Base-by-base conservation (phyloP, 2,329 filamentous ascomycete species). In the Mycogone perniciosa region DNA sequence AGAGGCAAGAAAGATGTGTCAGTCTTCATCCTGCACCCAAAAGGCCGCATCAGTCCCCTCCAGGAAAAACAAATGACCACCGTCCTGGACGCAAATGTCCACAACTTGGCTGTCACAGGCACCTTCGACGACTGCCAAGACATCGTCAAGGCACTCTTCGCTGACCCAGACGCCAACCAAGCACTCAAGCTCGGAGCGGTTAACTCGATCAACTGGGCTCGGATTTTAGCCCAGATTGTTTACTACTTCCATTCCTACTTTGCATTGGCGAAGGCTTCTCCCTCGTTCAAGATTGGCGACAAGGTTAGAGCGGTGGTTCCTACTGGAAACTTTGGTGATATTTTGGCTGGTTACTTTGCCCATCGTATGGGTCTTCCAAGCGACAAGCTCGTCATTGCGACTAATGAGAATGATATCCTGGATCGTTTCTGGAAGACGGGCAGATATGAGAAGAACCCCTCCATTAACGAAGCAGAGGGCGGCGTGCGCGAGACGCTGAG, bases 61-160 rank as follows among this genome's bases (percentile, higher is more conserved):
- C 93, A 97, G 69, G 89, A 97, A 70, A 86, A 88, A 4, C 93
- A 97, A 73, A 97, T 99, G 93, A 96, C 91, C 1, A 96, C 92
- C 0, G 88, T 93, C 31, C 74, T 89, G 39, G 93, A 97, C 67
- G 73, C 80, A 53, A 97, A 97, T 65, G 92, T 97, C 33, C 89
- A 97, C 76, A 96, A 95, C 69, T 74, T 97, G 45, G 84, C 89
- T 48, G 87, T 97, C 9, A 83, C 86, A 45, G 93, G 92, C 52
- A 95, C 89, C 0, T 97, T 97, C 65, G 93, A 99, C 64, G 91
- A 97, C 67, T 97, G 92, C 71, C 93, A 96, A 80, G 90, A 96
- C 69, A 95, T 93, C 50, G 87, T 99, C 67, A 99, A 99, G 73
- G 85, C 88, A 1, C 79, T 99, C 45, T 97, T 99, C 65, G 85